Base-by-base conservation (phyloP, 441 rosid genomes). In the Hura crepitans region DNA sequence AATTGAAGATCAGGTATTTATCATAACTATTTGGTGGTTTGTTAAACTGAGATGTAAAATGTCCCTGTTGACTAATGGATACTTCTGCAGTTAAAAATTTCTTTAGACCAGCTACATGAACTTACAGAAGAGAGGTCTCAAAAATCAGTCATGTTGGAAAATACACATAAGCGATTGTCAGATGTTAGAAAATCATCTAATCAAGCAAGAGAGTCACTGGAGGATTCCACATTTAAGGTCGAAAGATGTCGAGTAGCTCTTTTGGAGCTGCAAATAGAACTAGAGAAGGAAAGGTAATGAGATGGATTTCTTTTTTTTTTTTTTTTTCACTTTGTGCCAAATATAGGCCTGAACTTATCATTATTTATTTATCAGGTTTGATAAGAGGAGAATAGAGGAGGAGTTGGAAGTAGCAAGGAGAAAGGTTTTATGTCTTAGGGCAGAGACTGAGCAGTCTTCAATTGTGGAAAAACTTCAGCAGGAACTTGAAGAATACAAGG, bases 401-500 rank as follows among this genome's bases (percentile, higher is more conserved):
- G 96, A 93, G 49, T 69, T 85, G 75, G 94, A 85, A 81, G 81
- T 72, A 62, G 85, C 74, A 6, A 85, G 85, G 80, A 87, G 91
- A 82, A 93, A 86, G 84, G 78, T 85, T 72, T 74, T 81, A 60
- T 75, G 33, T 66, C 93, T 93, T 83, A 84, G 65, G 78, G 85
- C 82, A 30, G 82, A 85, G 72, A 80, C 61, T 43, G 97, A 87
- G 84, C 90, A 87, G 68, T 89, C 98, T 53, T 86, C 85, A 8
- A 68, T 89, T 76, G 74, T 87, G 37, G 89, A 87, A 74, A 94
- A 92, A 79, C 97, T 91, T 66, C 83, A 73, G 23, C 85, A 85
- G 81, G 99, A 93, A 80, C 93, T 88, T 63, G 77, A 77, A 72
- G 97, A 93, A 78, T 96, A 89, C 84, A 87, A 77, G 80, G 99